Conservation (phyloP, 768 basidiomycete genomes). For the Boletus bicolor region DNA sequence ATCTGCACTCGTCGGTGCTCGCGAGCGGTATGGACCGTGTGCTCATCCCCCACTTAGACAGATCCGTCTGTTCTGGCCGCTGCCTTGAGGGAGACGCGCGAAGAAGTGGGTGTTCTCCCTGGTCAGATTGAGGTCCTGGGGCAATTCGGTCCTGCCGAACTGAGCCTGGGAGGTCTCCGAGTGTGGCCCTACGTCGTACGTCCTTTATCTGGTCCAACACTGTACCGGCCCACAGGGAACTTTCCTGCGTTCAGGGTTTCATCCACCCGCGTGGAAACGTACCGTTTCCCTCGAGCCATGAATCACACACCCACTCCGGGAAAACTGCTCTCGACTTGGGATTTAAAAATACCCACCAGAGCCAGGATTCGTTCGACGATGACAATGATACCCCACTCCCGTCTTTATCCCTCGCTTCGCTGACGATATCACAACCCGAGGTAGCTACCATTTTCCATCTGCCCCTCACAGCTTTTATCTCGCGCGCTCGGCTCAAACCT, state of each 20-base stretch:
- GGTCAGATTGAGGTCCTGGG: constrained; percentile 65
- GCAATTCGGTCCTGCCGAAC: constrained; percentile 57
- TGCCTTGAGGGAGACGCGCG: constrained; percentile 70
- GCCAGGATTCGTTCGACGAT: neutral
- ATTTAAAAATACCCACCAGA: neutral
- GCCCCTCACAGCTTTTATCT: constrained; percentile 51
- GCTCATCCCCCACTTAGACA: constrained; percentile 34
- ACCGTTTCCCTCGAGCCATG: neutral
- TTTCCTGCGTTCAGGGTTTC: constrained; percentile 35
- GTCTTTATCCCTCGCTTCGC: constrained; percentile 51
- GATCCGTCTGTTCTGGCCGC: constrained; percentile 52
- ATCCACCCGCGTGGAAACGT: constrained; percentile 24
- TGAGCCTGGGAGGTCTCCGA: constrained; percentile 53
- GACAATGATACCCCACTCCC: constrained; percentile 48
- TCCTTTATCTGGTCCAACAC: constrained; percentile 9
- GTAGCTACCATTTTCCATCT: constrained; percentile 73
- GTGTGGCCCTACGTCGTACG: constrained; percentile 80
- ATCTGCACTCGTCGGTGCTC: neutral
- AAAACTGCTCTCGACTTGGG: neutral
- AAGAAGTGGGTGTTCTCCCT: constrained; percentile 67
- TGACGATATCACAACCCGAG: constrained; percentile 57
- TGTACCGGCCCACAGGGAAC: neutral
- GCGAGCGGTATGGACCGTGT: neutral
- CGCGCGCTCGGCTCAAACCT: constrained; percentile 45
- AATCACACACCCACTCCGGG: constrained; percentile 1